Evolutionary conservation across 129 eudicot species (phyloP), one percentile per base, ranked within the genome.

Genomic region (Flaveria linearis): DNA sequence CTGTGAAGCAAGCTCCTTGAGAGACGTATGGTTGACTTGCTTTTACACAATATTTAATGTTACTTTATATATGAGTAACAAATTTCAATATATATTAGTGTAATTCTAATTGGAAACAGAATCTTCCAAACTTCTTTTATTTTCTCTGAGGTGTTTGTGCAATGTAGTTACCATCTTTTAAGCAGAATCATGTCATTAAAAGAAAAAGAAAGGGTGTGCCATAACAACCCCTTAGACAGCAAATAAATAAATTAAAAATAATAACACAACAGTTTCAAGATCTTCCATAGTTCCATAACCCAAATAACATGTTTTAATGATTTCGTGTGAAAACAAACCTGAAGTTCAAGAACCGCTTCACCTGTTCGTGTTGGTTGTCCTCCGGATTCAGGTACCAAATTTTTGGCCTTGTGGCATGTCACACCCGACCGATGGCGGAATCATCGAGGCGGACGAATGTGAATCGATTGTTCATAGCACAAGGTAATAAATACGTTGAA

Each of bases 321-420:
- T 14, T 74, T 46, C 14, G 46, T 76, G 64, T 22, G 75, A 79
- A 71, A 71, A 76, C 72, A 78, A 85, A 94, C 99, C 99, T 95
- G 99, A 74, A 95, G 85, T 76, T 95, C 99, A 83, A 95, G 96
- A 80, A 95, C 99, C 23, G 97, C 97, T 89, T 91, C 99, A n/a
- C 99, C 99, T 20, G 99, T 95, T 80, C 96, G 87, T 73, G 99
- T 95, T 73, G 97, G 87, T 72, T 95, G 96, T 67, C 92, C 87
- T 80, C 99, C 99, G 41, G 99, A 92, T 86, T 95, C 99, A 55
- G 99, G 99, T 74, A 95, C 92, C 83, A 95, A 86, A 91, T 95
- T 95, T 89, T 95, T 95, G 71, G 99, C 99, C 86, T 95, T 95
- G 74, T 95, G 99, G n/a, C n/a, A n/a, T n/a, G n/a, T n/a, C n/a